Base-by-base conservation (phyloP, 2,329 filamentous ascomycete genomes). In the Cladophialophora chaetospira region DNA sequence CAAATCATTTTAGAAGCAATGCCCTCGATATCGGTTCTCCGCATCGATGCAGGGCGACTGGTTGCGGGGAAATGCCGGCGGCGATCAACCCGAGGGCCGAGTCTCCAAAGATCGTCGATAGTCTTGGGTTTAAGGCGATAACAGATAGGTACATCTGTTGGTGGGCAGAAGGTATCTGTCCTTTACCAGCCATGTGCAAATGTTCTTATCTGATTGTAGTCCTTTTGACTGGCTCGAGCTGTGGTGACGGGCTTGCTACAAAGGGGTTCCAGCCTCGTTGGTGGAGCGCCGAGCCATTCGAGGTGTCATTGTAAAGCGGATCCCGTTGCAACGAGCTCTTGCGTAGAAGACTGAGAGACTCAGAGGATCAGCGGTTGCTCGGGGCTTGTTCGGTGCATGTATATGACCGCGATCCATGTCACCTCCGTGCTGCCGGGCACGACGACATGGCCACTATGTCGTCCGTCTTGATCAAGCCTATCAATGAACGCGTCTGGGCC, bases 61-160 rank as follows among this genome's bases (percentile, higher is more conserved):
- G 46, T 49, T 49, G 46, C 46, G 46, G 46, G 46, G 46, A 38
- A 49, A 25, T 10, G 13, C 31, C 15, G 25, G 13, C 25, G 31
- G 29, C 13, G 19, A n/a, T 38, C 21, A 8, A 49, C 26, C 17
- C 21, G 46, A 35, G 21, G 31, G 21, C 4, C 6, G n/a, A 38
- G n/a, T 49, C 46, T 49, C 46, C 31, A 38, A 48, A 36, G 31
- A 49, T 38, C 31, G 33, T 25, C 46, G 8, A 36, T 38, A 31
- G 6, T 31, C 28, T 5, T 31, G 13, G 6, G 28, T 13, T 31
- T 5, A 31, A 5, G 28, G 28, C 6, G 5, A 5, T 13, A 31
- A 31, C 28, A 5, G 28, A 31, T 13, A 5, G 13, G 13, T 13
- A 31, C 28, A 31, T 13, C 28, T 13, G 13, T 31, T 31, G 28